Evolutionary conservation across 2,329 filamentous ascomycete genomes (phyloP).

Genomic region (Boeremia exigua): DNA sequence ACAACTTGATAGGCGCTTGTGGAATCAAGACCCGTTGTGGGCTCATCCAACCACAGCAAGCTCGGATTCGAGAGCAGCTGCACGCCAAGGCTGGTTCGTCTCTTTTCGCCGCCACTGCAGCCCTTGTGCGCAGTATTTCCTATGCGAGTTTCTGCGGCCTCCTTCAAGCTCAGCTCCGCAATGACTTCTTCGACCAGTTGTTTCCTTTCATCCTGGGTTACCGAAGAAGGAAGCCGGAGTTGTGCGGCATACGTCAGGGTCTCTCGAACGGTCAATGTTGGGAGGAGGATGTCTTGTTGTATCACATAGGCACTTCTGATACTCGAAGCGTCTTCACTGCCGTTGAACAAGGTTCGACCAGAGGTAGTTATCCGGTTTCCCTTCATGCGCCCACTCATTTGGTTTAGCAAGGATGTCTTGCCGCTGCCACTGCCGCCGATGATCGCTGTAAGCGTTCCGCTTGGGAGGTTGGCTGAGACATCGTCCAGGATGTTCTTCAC

Average conservation of each 20-base stretch:
- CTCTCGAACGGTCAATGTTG: constrained; percentile 76
- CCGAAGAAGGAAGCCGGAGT: constrained; percentile 69
- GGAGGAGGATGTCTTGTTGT: constrained; percentile 76
- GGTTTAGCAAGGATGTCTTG: constrained; percentile 67
- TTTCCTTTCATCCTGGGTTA: constrained; percentile 63
- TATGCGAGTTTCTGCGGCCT: constrained; percentile 77
- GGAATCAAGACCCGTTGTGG: constrained; percentile 76
- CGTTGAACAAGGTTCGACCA: constrained; percentile 69
- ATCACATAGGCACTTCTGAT: constrained; percentile 73
- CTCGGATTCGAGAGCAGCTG: constrained; percentile 81
- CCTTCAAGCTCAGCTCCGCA: constrained; percentile 74
- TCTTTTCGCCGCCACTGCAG: constrained; percentile 80
- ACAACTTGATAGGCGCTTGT: constrained; percentile 78
- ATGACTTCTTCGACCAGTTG: constrained; percentile 78
- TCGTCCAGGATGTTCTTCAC: constrained; percentile 64
- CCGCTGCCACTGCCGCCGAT: constrained; percentile 77
- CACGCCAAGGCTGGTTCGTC: constrained; percentile 77
- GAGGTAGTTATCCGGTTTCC: constrained; percentile 59
- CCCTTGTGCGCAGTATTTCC: constrained; percentile 74
- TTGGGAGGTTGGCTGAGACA: constrained; percentile 67
- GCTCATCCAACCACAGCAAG: constrained; percentile 78
- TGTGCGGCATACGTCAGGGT: constrained; percentile 76
- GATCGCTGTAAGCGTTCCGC: constrained; percentile 75
- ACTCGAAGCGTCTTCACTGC: constrained; percentile 53
- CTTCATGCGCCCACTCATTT: constrained; percentile 71